Base-by-base conservation (phyloP, 2,329 filamentous ascomycete species). In the Fusarium clavum region DNA sequence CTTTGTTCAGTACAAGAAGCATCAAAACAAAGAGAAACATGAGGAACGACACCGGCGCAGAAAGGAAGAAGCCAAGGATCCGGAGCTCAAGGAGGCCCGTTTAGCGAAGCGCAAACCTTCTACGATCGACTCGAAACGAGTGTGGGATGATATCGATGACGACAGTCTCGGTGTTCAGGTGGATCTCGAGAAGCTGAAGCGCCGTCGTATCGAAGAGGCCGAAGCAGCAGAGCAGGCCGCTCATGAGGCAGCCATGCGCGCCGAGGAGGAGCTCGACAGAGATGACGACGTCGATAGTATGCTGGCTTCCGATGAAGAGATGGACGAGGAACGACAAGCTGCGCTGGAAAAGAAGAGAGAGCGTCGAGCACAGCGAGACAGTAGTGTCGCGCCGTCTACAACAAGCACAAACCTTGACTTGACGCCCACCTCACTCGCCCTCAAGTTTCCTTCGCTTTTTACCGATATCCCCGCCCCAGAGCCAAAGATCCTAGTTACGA, bases 401-500 rank as follows among this genome's bases (percentile, higher is more conserved):
- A 86, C 87, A 9, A 89, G 87, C 67, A 90, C 88, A 30, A 90
- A 90, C 44, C 84, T 91, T 67, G 89, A 91, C 72, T 81, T 90
- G 48, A 89, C 88, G 11, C 88, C 88, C 3, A 81, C 87, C 29
- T 87, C 86, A 10, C 82, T 91, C 40, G 81, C 87, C 16, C 81
- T 85, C 70, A 89, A 90, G 76, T 91, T 91, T 74, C 88, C 88
- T 29, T 83, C 85, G 2, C 84, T 91, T 38, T 91, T 91, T 76
- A 83, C 82, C 64, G 87, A 90, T 52, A 79, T 86, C 73, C 88
- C 85, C 34, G 88, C 84, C 49, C 86, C 84, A 59, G 81, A 82
- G 63, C 94, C 96, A 54, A 97, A 98, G 81, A 90, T 98, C 69
- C 90, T 99, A 41, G 88, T 99, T 77, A 99, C 96, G 1, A 98